Evolutionary conservation across 495 filamentous ascomycete species (phyloP).

Genomic region (Jackrogersella minutella): DNA sequence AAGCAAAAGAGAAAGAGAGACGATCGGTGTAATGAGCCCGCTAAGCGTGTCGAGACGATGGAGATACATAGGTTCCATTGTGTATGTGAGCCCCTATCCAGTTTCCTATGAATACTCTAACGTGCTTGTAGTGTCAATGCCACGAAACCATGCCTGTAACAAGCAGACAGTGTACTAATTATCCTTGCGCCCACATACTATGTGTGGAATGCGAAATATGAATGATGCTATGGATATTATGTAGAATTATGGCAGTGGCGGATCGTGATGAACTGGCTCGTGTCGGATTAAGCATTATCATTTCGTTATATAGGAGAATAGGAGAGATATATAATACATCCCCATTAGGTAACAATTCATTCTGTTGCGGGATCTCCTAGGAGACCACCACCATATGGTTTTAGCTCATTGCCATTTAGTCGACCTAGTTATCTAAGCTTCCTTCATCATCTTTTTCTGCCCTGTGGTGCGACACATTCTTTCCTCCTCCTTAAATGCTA

Average conservation of each 20-base stretch:
- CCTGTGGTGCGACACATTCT: no score
- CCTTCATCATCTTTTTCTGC: no score
- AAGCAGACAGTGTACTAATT: slow-evolving; percentile 33
- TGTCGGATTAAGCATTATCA: not conserved
- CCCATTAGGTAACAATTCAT: not conserved
- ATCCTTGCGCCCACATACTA: slow-evolving; percentile 36
- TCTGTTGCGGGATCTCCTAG: no score
- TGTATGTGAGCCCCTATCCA: slow-evolving; percentile 18
- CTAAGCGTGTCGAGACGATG: slow-evolving; percentile 24
- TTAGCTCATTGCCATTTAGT: no score
- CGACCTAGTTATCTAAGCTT: no score
- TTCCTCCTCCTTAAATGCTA: not conserved
- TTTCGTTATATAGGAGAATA: slow-evolving; percentile 1
- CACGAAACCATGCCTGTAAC: slow-evolving; percentile 30
- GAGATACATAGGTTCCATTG: slow-evolving; percentile 18
- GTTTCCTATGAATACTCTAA: slow-evolving; percentile 27
- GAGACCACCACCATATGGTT: no score
- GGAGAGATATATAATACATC: slow-evolving; percentile 10
- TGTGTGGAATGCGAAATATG: slow-evolving; percentile 33
- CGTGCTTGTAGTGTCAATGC: slow-evolving; percentile 31
- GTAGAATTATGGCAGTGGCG: not conserved
- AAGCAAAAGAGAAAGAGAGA: slow-evolving; percentile 43
- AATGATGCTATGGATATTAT: not conserved
- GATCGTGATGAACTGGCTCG: not conserved
- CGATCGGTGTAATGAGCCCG: not conserved